Base-by-base conservation (phyloP, 2,329 filamentous ascomycete species). In the Colletotrichum costaricense region DNA sequence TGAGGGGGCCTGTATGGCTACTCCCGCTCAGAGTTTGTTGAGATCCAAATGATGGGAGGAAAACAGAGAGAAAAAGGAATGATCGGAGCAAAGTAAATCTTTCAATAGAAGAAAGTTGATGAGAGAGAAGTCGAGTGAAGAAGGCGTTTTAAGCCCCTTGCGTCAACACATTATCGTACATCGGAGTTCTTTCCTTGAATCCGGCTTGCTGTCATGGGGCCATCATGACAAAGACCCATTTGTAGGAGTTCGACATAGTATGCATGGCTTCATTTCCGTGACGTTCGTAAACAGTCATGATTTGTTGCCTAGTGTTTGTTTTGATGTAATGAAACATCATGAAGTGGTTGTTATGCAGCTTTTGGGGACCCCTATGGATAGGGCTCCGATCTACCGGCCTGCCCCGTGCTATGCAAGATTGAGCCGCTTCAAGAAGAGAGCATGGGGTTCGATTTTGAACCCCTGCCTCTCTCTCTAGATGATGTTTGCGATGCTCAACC, bases 401-500 rank as follows among this genome's bases (percentile, higher is more conserved):
- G 33, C 30, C 49, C 62, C 49, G 14, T 38, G n/a, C 52, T 28
- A 49, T 24, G 28, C 30, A 24, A 22, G n/a, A 28, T 54, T 14
- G 30, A 55, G 62, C 12, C 12, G 49, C 49, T 38, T 12, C 38
- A 19, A 2, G 28, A 19, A 26, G 26, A 59, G 12, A 14, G 19
- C 56, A 35, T 4, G 22, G 38, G 38, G 11, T 30, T 9, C 55
- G n/a, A 24, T 42, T 5, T 5, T 11, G 4, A 28, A 3, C 26
- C 26, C 26, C 14, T 16, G 16, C 6, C 28, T 9, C 30, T 11
- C 14, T 26, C 14, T 26, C 63, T 69, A 86, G 35, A 86, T 86
- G n/a, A 86, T 86, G 60, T 86, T 85, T 12, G 83, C 83, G 75
- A 85, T 85, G 75, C 84, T 85, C 64, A 85, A 74, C n/a, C 82